These are phyloP conservation scores for Magnolia kwangsiensis DNA, from an alignment of 164 flowering plant genomes.

Conservation along the genomic window DNA sequence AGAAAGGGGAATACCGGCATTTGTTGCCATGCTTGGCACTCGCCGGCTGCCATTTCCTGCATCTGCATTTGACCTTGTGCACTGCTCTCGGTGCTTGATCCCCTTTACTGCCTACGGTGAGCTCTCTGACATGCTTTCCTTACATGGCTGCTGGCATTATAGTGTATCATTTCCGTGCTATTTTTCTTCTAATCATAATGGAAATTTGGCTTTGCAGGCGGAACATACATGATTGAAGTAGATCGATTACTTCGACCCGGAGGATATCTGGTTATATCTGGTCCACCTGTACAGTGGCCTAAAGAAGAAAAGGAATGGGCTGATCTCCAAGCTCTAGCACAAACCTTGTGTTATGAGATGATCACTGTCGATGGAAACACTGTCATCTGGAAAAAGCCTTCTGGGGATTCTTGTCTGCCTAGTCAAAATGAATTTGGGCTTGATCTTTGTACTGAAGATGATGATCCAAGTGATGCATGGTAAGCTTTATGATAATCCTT, in stretches of 20 bases:
- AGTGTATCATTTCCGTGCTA: background rate
- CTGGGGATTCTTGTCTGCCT: slow-evolving; percentile 71
- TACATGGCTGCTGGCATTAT: background rate
- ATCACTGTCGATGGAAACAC: slow-evolving; percentile 95
- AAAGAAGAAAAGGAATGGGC: slow-evolving; percentile 98
- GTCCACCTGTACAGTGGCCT: slow-evolving; percentile 98
- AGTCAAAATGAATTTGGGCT: slow-evolving; percentile 86
- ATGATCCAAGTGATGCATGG: slow-evolving; percentile 91
- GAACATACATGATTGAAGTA: slow-evolving; percentile 88
- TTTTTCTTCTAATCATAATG: slow-evolving; percentile 11
- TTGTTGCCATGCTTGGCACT: slow-evolving; percentile 98
- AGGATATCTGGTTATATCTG: slow-evolving; percentile 90
- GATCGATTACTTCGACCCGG: slow-evolving; percentile 94
- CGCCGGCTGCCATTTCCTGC: slow-evolving; percentile 94
- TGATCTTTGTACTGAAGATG: slow-evolving; percentile 64
- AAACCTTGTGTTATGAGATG: slow-evolving; percentile 84
- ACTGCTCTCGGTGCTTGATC: slow-evolving; percentile 94
- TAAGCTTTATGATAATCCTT: slow-evolving; percentile 22
- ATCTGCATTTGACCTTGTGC: slow-evolving; percentile 82
- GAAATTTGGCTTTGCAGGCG: slow-evolving; percentile 59
- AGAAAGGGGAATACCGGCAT: slow-evolving; percentile 92
- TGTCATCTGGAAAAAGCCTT: slow-evolving; percentile 92
- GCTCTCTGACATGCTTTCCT: slow-evolving; percentile 21
- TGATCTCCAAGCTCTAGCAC: slow-evolving; percentile 89
- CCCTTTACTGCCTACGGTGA: slow-evolving; percentile 96